These are phyloP conservation scores for Oxytropis ochrocephala DNA, from an alignment of 306 rosid genomes.

Conservation along the genomic window DNA sequence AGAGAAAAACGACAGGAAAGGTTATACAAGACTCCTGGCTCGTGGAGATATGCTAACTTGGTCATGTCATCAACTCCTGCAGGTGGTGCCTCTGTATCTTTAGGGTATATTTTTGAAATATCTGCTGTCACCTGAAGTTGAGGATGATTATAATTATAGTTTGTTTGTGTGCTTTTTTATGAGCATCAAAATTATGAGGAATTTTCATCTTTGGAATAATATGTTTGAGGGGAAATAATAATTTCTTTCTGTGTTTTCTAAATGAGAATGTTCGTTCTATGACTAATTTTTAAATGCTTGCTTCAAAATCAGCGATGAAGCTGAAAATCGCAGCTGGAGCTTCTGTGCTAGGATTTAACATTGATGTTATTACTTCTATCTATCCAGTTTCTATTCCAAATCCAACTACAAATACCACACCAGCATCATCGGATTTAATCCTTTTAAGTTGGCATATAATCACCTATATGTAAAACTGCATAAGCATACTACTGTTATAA, in stretches of 20 bases:
- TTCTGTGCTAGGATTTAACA: neutral
- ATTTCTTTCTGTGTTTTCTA: too few relatives aligned
- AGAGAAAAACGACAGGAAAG: constrained; percentile 62
- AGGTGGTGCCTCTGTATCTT: constrained; percentile 87
- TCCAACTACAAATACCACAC: neutral
- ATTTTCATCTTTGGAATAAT: too few relatives aligned
- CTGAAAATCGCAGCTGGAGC: too few relatives aligned
- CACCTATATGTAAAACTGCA: too few relatives aligned
- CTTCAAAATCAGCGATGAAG: too few relatives aligned
- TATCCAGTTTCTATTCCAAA: neutral
- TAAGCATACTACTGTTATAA: neutral
- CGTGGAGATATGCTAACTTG: constrained; percentile 77
- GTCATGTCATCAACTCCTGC: constrained; percentile 95
- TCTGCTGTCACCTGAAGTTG: constrained; percentile 60
- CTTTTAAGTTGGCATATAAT: neutral
- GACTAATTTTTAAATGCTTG: too few relatives aligned
- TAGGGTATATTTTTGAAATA: constrained; percentile 68
- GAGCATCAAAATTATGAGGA: constrained; percentile 7
- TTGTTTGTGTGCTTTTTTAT: neutral
- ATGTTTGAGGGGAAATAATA: too few relatives aligned
- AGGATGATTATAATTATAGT: constrained; percentile 17
- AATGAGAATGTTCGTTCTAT: too few relatives aligned
- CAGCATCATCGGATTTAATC: neutral
- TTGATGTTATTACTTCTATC: neutral
- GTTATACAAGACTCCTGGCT: constrained; percentile 74